phyloP scores from a whole-genome alignment of 2,329 filamentous ascomycete genomes.

The Paecilomyces fulvus region DNA sequence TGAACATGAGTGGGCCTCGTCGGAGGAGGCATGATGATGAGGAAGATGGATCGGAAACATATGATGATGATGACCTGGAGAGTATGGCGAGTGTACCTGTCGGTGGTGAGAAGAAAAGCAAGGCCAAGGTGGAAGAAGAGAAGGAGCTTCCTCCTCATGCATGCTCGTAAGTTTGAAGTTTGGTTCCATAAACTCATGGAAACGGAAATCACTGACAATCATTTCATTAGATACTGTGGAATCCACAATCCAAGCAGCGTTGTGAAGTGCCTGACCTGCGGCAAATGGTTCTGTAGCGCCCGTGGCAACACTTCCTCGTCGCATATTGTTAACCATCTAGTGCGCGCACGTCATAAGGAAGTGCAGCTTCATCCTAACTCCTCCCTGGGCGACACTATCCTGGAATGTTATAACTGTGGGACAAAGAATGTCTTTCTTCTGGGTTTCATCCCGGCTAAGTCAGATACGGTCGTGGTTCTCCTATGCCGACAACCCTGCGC shows the following conservation, averaged over 20 bases:
- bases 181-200: background rate
- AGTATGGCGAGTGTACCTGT: constrained; percentile 73
- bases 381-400: constrained; percentile 84
- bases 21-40: constrained; percentile 75
- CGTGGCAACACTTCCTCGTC: constrained; percentile 94
- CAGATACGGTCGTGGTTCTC: constrained; percentile 93
- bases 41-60: constrained; percentile 76
- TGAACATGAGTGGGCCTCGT: constrained; percentile 55
- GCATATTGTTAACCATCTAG: constrained; percentile 96
- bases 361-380: constrained; percentile 93
- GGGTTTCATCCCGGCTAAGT: constrained; percentile 97
- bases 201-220: constrained; percentile 1
- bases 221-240: constrained; percentile 68
- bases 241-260: constrained; percentile 94
- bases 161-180: constrained; percentile 65
- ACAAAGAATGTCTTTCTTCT: constrained; percentile 99
- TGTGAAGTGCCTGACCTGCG: constrained; percentile 91
- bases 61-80: constrained; percentile 71
- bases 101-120: constrained; percentile 60
- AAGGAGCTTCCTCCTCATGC: constrained; percentile 89
- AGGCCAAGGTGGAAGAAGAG: constrained; percentile 61
- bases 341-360: constrained; percentile 95
- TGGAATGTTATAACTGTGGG: constrained; percentile 98
- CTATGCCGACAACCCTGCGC: constrained; percentile 95
- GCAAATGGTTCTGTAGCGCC: constrained; percentile 98